phyloP scores from a whole-genome alignment of 106 monocot genomes.

The Acorus calamus region DNA sequence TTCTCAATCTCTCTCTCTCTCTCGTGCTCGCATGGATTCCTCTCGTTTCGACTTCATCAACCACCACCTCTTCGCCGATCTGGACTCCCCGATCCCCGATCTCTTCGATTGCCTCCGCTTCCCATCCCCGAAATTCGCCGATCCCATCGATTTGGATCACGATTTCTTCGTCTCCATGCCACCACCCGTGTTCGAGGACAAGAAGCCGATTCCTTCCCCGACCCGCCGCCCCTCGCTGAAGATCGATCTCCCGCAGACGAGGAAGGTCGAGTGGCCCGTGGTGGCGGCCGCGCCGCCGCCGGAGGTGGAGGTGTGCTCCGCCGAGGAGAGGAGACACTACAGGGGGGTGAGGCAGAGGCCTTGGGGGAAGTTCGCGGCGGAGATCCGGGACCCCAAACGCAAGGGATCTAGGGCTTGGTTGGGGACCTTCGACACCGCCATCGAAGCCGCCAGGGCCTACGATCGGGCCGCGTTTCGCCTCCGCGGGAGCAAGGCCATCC shows the following conservation, averaged over 20 bases:
- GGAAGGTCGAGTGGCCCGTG: neutral
- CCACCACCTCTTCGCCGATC: conserved; percentile 4
- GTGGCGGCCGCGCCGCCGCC: neutral
- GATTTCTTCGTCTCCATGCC: too few relatives aligned
- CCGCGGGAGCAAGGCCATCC: conserved; percentile 54
- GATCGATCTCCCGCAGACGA: too few relatives aligned
- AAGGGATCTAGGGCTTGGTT: conserved; percentile 33
- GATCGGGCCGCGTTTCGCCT: conserved; percentile 52
- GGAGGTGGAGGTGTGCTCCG: too few relatives aligned
- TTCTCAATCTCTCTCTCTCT: neutral
- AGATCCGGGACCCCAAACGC: conserved; percentile 21
- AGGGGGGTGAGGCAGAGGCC: neutral
- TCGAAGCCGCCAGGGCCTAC: conserved; percentile 59
- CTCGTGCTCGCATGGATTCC: neutral
- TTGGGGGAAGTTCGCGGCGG: neutral
- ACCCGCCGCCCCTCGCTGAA: too few relatives aligned
- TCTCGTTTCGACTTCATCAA: neutral
- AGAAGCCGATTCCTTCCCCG: too few relatives aligned
- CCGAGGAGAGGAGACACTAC: too few relatives aligned
- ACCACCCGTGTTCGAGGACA: too few relatives aligned
- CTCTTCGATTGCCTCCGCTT: too few relatives aligned
- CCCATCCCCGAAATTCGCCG: too few relatives aligned
- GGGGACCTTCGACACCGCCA: conserved; percentile 48
- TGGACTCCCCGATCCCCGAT: neutral
- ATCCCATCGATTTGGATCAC: too few relatives aligned